Conservation (phyloP, 768 basidiomycete species). For the Termitomyces sp. region DNA sequence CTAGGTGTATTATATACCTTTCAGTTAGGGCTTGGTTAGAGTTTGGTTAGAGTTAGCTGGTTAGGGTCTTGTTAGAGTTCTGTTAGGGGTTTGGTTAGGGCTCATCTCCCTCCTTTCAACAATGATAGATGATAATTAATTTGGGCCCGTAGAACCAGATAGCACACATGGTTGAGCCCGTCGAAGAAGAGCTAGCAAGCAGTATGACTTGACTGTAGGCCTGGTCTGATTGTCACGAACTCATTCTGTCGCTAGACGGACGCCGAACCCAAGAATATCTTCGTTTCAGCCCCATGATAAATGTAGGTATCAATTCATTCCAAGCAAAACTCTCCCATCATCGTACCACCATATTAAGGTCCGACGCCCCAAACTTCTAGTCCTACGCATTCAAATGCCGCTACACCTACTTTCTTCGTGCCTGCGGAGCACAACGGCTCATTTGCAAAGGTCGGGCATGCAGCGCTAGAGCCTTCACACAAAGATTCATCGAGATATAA, state of each 20-base stretch:
- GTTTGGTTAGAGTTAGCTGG: too few relatives aligned
- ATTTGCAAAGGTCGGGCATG: slow-evolving; percentile 86
- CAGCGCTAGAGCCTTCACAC: slow-evolving; percentile 78
- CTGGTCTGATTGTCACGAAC: too few relatives aligned
- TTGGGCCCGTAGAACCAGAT: neutral
- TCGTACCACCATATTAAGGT: slow-evolving; percentile 19
- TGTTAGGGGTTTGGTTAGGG: too few relatives aligned
- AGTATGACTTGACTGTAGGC: too few relatives aligned
- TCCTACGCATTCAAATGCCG: slow-evolving; percentile 86
- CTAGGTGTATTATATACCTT: too few relatives aligned
- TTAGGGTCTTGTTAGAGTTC: too few relatives aligned
- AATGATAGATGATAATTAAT: too few relatives aligned
- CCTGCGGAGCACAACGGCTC: slow-evolving; percentile 68
- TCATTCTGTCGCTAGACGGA: neutral
- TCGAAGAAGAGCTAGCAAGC: too few relatives aligned
- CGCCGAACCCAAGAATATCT: neutral
- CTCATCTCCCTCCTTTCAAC: too few relatives aligned
- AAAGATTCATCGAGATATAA: slow-evolving; percentile 84
- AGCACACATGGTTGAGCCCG: neutral
- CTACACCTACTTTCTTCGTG: slow-evolving; percentile 41
- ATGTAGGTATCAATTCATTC: neutral
- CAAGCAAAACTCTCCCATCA: neutral
- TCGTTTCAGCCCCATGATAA: neutral
- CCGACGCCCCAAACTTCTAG: slow-evolving; percentile 89
- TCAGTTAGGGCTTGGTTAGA: too few relatives aligned